These are phyloP conservation scores for Aspergillus pseudoglaucus DNA, from an alignment of 2,329 filamentous ascomycete species.

Conservation along the genomic window DNA sequence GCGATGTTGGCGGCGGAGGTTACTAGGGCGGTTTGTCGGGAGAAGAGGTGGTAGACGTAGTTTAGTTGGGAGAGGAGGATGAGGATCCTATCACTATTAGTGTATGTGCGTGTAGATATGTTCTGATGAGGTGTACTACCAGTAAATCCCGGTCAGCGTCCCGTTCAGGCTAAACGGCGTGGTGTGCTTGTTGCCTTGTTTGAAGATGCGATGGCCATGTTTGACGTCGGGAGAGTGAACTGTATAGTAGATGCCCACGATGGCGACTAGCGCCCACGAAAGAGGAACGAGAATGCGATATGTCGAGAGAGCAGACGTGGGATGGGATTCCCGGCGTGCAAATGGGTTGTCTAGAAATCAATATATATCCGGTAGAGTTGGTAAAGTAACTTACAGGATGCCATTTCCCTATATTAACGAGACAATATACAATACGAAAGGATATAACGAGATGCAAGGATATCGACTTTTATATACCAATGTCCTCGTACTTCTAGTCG, in stretches of 20 bases:
- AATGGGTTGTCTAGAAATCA: constrained; percentile 57
- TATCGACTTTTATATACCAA: no score
- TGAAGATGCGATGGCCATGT: constrained; percentile 63
- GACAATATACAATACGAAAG: no score
- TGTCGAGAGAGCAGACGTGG: constrained; percentile 53
- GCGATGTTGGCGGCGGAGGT: constrained; percentile 69
- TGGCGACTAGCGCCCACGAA: constrained; percentile 67
- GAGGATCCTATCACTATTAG: constrained; percentile 49
- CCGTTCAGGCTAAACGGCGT: constrained; percentile 73
- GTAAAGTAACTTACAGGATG: background rate
- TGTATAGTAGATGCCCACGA: constrained; percentile 69
- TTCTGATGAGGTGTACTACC: constrained; percentile 41
- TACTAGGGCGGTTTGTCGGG: constrained; percentile 55
- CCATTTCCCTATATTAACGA: background rate
- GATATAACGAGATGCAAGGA: no score
- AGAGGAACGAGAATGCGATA: constrained; percentile 72
- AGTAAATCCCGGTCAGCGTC: constrained; percentile 63
- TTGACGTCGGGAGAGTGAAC: constrained; percentile 59
- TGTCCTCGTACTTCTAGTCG: background rate
- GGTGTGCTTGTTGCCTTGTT: constrained; percentile 58
- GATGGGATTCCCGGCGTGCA: constrained; percentile 61
- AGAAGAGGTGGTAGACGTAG: constrained; percentile 73
- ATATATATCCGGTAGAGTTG: background rate
- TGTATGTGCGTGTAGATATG: background rate
- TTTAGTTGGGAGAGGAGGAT: constrained; percentile 69